Evolutionary conservation across 2,329 filamentous ascomycete genomes (phyloP), one percentile per base, ranked within the genome.

Genomic region (Sarocladiaceae sp.): DNA sequence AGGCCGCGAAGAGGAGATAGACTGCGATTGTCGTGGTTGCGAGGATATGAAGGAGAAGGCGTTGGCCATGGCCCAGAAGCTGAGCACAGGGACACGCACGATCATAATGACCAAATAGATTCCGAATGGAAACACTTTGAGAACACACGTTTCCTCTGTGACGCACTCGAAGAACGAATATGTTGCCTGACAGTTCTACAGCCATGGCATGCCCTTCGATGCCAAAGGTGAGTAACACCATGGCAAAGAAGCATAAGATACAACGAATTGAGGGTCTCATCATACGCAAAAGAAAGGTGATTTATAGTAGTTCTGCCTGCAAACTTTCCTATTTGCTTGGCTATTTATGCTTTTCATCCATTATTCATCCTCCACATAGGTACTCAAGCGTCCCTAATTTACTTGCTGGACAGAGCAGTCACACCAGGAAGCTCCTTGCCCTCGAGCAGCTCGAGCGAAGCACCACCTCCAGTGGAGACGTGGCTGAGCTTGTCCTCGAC

Each of bases 401-500:
- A 86, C 76, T 84, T 84, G 74, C 80, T 84, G 74, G 92, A 97
- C 70, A 99, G 84, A 63, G 93, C 93, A 66, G 82, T 79, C 58
- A 99, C 92, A 79, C 94, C 94, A 53, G 94, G 94, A 66, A 99
- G 80, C 59, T 90, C 93, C 83, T 99, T 99, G 74, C 94, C 94
- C 83, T 99, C 94, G 57, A 99, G 84, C 64, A 99, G 79, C 81
- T 99, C 94, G 66, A 99, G 79, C 63, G 87, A 93, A 60, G 94
- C 94, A 75, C 94, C 94, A 66, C 94, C 94, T 62, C 94, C 94
- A 28, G 94, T 99, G 49, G 91, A 96, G 58, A 99, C 94, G 77
- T 99, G 94, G 78, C 91, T 97, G 67, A 97, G 82, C 84, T 97
- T 95, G 74, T 90, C 85, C 81, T 99, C 94, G 57, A 90, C 93